Evolutionary conservation across 2,329 filamentous ascomycete species (phyloP).

Genomic region (Trichoderma asperellum): DNA sequence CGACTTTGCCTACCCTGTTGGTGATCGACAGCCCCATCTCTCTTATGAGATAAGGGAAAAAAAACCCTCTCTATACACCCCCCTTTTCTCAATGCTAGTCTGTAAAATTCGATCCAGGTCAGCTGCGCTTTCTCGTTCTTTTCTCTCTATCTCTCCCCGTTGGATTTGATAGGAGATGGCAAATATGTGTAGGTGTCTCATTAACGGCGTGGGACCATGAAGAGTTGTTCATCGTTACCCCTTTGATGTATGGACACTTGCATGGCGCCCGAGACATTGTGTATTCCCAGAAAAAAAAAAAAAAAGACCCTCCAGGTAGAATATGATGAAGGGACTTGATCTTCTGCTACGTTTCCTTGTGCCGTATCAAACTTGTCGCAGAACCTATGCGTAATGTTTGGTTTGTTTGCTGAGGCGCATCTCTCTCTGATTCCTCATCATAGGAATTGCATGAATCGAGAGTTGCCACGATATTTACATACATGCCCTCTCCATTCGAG

Average conservation of each 20-base stretch:
- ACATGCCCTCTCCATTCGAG: background rate
- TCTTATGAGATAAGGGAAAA: background rate
- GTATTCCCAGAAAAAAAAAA: background rate
- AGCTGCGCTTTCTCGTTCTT: background rate
- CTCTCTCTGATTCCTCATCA: background rate
- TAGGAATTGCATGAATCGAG: background rate
- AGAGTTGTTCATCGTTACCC: background rate
- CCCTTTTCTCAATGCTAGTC: background rate
- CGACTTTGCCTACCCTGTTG: background rate
- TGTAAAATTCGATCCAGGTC: background rate
- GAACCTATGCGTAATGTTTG: background rate
- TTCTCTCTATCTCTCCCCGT: background rate
- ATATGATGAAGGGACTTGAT: background rate
- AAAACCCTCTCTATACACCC: slow-evolving; percentile 7
- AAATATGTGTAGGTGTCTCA: background rate
- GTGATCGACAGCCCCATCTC: slow-evolving; percentile 24
- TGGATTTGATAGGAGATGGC: background rate
- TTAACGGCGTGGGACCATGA: slow-evolving; percentile 12
- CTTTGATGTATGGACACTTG: background rate
- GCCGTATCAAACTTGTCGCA: background rate
- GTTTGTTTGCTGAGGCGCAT: background rate
- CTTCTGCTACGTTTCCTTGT: background rate
- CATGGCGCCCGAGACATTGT: background rate
- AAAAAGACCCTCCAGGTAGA: background rate
- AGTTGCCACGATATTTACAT: background rate